Conservation (phyloP, 805 yeast species). For the Myxozyma neotropica region DNA sequence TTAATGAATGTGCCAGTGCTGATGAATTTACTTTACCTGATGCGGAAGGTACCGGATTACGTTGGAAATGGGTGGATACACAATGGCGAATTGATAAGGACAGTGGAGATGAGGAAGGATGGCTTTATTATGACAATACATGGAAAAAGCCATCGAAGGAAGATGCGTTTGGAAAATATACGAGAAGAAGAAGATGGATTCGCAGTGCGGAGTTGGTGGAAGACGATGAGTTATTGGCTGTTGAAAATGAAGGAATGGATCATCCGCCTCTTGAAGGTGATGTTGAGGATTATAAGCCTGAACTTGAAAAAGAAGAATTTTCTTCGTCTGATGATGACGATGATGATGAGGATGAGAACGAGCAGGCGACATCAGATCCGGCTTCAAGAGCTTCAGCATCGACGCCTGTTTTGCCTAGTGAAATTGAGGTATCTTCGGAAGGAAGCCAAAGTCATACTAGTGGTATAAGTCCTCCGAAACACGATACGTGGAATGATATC, state of each 20-base stretch:
- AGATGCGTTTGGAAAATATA: conserved; percentile 84
- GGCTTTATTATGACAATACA: conserved; percentile 84
- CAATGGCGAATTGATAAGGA: conserved; percentile 83
- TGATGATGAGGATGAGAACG: background rate
- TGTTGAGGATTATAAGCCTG: conserved; percentile 24
- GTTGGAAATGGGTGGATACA: conserved; percentile 94
- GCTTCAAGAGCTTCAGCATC: background rate
- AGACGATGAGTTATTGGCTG: conserved; percentile 26
- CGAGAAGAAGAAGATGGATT: conserved; percentile 94
- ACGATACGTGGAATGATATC: conserved; percentile 23
- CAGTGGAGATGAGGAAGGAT: conserved; percentile 63
- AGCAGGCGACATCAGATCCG: background rate
- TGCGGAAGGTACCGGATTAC: conserved; percentile 65
- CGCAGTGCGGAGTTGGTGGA: conserved; percentile 83
- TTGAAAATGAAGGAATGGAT: conserved; percentile 13
- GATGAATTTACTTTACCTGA: conserved; percentile 81
- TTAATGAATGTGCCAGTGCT: conserved; percentile 79
- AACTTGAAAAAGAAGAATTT: conserved; percentile 2
- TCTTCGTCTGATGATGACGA: conserved; percentile 18
- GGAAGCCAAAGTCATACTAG: background rate
- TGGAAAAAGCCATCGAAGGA: conserved; percentile 92
- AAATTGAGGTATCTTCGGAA: background rate
- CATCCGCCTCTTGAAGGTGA: conserved; percentile 21
- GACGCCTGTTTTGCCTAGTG: background rate
- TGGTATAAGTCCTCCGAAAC: background rate